Percentiles rank a stretch among this genome's conserved stretches.
phyloP scores from a whole-genome alignment of 1,139 yeast genomes.

The Diutina ranongensis region DNA sequence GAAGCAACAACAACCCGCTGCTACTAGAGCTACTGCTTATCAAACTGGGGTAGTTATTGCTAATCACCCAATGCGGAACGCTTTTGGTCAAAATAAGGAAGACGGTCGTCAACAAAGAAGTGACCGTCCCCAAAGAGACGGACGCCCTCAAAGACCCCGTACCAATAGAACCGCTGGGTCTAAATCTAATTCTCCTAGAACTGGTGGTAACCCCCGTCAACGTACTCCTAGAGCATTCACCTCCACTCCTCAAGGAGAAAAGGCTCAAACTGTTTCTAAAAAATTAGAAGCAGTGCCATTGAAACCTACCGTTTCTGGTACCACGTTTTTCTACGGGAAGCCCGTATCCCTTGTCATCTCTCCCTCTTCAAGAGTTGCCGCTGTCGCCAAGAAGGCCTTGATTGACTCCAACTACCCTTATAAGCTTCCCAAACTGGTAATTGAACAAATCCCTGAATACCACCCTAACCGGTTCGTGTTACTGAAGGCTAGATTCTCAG shows the following conservation, averaged over 20 bases:
- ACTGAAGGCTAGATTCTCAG: conserved; percentile 19
- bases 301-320: conserved; percentile 17
- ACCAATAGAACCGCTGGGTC: neutral
- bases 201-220: neutral
- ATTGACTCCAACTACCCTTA: conserved; percentile 32
- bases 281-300: conserved; percentile 11
- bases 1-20: neutral
- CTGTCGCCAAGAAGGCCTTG: conserved; percentile 27
- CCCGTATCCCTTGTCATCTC: conserved; percentile 21
- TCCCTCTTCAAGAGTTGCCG: conserved; percentile 26
- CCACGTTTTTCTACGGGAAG: conserved; percentile 30
- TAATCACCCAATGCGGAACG: conserved; percentile 4
- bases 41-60: neutral
- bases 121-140: neutral
- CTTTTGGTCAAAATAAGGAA: neutral
- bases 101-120: neutral
- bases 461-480: conserved; percentile 22
- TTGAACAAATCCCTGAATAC: conserved; percentile 16
- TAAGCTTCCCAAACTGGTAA: conserved; percentile 25
- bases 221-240: neutral
- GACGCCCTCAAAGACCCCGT: neutral
- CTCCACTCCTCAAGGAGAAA: no score
- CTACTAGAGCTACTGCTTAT: neutral
- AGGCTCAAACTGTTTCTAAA: no score
- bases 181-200: neutral